phyloP scores from a whole-genome alignment of 129 eudicot species.

The Helianthus annuus region HanXRQr2.0-SUNRISE NC_035436.2:24074195-24074694 shows the following conservation, averaged over 20 bases:
- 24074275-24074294: not conserved
- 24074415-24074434: not conserved
- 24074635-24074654: not conserved
- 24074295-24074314: not conserved
- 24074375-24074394: not conserved
- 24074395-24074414: not conserved
- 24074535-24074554: not conserved
- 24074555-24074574: not conserved
- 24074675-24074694: too few relatives aligned
- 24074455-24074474: not conserved
- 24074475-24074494: not conserved
- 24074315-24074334: not conserved
- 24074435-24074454: not conserved
- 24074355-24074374: not conserved
- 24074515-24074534: not conserved
- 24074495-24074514: too few relatives aligned
- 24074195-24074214: too few relatives aligned
- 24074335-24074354: not conserved
- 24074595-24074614: not conserved
- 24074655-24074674: too few relatives aligned
- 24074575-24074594: too few relatives aligned
- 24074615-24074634: not conserved
- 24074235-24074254: not conserved
- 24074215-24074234: too few relatives aligned
- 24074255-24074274: not conserved